Base-by-base conservation (phyloP, 106 monocot genomes). In the Dendrobium officinale region DNA sequence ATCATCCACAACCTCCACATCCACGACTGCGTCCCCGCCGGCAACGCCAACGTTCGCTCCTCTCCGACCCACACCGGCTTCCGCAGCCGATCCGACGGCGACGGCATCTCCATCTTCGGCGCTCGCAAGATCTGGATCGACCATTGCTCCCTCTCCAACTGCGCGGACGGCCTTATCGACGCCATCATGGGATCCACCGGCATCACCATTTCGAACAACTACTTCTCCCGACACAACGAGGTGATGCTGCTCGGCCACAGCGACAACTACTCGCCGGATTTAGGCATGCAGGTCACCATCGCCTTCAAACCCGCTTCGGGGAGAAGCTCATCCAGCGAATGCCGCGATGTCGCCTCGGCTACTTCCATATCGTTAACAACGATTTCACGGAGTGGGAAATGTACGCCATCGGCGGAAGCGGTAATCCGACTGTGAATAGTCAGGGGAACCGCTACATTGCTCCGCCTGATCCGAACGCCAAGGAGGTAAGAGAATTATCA, bases 341-440 rank as follows among this genome's bases (percentile, higher is more conserved):
- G 93, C 93, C 90, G 9, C 43, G 93, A 22, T 87, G 88, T 42
- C 83, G 93, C 42, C 68, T 74, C 16, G 90, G 88, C 2, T 93
- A 91, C 79, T 80, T 89, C 49, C 93, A 93, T 75, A 81, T 93
- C 20, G 93, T 93, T 6, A 90, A 93, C 89, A 93, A 93, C 42
- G 89, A 87, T 72, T 93, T 66, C 81, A 82, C 88, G 19, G 27
- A 22, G 77, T 93, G 93, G 93, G 84, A 87, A 85, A 91, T 90
- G 90, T 93, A 93, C 77, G 90, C 93, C 54, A 84, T 93, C 67
- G 90, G 90, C 2, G 93, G 93, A 22, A 93, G 93, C 79, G 88
- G 89, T 0, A 75, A 64, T 42, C 93, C 89, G 42, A 93, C 93
- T 78, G 84, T 93, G 67, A 89, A 89, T 78, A 93, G 93, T 80